Evolutionary conservation across 495 filamentous ascomycete genomes (phyloP).

Genomic region (Neurospora discreta): DNA sequence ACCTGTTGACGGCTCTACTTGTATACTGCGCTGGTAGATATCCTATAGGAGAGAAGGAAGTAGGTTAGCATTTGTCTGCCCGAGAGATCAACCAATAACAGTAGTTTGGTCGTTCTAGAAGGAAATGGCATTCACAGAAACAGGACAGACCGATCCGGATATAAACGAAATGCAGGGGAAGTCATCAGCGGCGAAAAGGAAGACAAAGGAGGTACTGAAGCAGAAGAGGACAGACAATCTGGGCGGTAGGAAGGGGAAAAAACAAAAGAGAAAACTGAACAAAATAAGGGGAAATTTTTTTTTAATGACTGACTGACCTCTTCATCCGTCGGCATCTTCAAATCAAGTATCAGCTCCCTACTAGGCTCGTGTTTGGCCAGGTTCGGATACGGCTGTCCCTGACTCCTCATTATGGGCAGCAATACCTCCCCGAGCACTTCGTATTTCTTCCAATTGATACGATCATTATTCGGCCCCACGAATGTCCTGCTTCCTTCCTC

Average conservation of each 20-base stretch:
- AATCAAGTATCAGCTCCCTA: conserved; percentile 62
- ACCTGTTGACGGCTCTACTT: conserved; percentile 38
- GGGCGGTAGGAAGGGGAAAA: not conserved
- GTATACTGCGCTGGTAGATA: conserved; percentile 48
- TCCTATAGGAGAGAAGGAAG: conserved; percentile 27
- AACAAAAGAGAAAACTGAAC: too few species aligned
- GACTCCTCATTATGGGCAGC: conserved; percentile 79
- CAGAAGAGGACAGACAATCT: not conserved
- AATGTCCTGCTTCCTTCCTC: conserved; percentile 89
- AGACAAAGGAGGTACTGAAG: not conserved
- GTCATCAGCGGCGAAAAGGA: conserved; percentile 13
- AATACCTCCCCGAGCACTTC: conserved; percentile 91
- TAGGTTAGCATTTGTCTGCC: not conserved
- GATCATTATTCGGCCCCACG: conserved; percentile 56
- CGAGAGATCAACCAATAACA: not conserved
- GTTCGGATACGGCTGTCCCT: conserved; percentile 70
- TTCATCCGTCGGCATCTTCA: conserved; percentile 44
- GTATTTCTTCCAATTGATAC: conserved; percentile 98
- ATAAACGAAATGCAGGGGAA: not conserved
- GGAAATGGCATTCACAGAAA: not conserved
- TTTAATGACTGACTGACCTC: too few species aligned
- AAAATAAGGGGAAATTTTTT: too few species aligned
- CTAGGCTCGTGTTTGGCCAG: conserved; percentile 54
- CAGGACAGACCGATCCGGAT: not conserved
- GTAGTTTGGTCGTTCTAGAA: not conserved